A percentile compares a stretch with the other conserved stretches of the same genome.
Conservation (phyloP, 1,284 basidiomycete species). For the Tilletia horrida region DNA sequence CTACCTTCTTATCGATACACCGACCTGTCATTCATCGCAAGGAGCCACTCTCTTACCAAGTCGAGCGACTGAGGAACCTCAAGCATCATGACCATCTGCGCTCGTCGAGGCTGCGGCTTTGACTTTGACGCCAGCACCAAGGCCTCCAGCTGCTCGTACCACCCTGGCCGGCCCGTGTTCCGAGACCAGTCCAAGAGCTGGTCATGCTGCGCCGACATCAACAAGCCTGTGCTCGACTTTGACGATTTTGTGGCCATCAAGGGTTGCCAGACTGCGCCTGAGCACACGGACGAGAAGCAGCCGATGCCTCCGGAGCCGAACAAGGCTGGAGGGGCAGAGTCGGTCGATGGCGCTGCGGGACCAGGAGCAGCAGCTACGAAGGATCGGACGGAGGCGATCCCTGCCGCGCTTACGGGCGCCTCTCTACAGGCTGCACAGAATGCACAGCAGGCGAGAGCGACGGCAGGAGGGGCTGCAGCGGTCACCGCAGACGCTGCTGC, state of each 20-base stretch:
- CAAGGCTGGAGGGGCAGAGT: not conserved
- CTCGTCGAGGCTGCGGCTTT: constrained; percentile 49
- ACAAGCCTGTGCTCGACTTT: constrained; percentile 55
- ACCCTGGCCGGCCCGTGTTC: constrained; percentile 52
- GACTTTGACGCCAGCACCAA: constrained; percentile 30
- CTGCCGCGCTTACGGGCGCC: not conserved
- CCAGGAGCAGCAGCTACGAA: not conserved
- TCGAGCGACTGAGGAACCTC: not conserved
- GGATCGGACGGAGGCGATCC: not conserved
- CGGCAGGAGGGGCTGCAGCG: not conserved
- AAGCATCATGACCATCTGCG: constrained; percentile 44
- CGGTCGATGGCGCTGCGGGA: not conserved
- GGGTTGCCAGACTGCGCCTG: constrained; percentile 37
- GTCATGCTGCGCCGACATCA: constrained; percentile 52
- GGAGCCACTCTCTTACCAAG: not conserved
- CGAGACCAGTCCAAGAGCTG: constrained; percentile 54
- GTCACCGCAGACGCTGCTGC: not conserved
- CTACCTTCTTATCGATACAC: not conserved
- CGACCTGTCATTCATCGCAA: not conserved
- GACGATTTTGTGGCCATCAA: constrained; percentile 49
- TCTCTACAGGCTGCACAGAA: constrained; percentile 8
- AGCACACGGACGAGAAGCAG: constrained; percentile 44
- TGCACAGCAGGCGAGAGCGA: not conserved
- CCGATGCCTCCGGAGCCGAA: constrained; percentile 21
- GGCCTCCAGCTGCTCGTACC: constrained; percentile 35